phyloP scores from a whole-genome alignment of 106 monocot species.

The Acorus calamus region DNA sequence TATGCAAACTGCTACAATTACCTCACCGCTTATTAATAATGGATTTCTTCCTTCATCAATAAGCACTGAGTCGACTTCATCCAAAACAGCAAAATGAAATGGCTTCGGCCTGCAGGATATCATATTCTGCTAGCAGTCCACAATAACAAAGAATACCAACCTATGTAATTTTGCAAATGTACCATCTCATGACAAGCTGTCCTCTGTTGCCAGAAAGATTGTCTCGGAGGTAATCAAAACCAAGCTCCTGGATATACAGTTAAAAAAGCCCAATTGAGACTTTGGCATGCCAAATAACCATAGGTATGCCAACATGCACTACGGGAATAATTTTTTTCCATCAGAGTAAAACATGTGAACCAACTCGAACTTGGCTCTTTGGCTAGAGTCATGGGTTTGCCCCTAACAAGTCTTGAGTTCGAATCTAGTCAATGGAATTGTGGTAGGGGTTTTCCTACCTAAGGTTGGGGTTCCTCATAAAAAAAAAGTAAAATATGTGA shows the following conservation, averaged over 20 bases:
- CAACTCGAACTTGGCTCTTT: no score
- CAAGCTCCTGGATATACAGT: constrained; percentile 58
- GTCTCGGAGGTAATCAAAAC: constrained; percentile 96
- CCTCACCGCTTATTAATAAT: constrained; percentile 96
- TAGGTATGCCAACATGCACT: no score
- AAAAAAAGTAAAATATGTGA: neutral
- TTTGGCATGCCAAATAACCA: no score
- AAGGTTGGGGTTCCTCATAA: neutral
- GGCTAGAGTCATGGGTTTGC: no score
- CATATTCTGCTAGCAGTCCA: constrained; percentile 1
- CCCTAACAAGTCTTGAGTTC: no score
- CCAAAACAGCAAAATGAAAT: constrained; percentile 95
- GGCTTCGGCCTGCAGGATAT: constrained; percentile 60
- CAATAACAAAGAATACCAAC: neutral
- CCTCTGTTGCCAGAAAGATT: constrained; percentile 74
- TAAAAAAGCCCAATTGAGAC: neutral
- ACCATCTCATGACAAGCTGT: constrained; percentile 99
- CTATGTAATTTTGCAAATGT: constrained; percentile 6
- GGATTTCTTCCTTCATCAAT: constrained; percentile 99
- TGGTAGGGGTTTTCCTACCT: no score
- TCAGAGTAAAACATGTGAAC: no score
- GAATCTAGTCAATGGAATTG: no score
- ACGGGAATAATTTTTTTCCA: no score
- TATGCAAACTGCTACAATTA: constrained; percentile 12
- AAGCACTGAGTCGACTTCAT: constrained; percentile 98